Evolutionary conservation across 495 filamentous ascomycete species (phyloP), one percentile per base, ranked within the genome.

Genomic region (Delitschia confertaspora): DNA sequence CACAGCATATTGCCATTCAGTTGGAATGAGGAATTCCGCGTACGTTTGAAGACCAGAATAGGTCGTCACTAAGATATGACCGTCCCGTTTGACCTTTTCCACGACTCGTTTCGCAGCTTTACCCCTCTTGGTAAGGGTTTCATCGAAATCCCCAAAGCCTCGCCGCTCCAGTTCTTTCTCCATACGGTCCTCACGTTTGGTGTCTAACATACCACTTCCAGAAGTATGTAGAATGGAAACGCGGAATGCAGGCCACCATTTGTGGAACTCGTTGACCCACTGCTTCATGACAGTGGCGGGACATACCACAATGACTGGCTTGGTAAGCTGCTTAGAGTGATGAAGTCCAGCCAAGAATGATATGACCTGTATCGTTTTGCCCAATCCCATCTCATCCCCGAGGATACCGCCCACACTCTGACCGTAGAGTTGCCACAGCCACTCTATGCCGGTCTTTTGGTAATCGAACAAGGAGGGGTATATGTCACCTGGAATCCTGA

Each of bases 231-330:
- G 65, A 48, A 96, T 96, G 0, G 88, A 93, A 0, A 96, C 91
- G 16, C 91, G 79, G 20, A 98, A 71, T 14, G 91, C 80, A 11
- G 91, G 91, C 91, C 91, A 96, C 91, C 91, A 98, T 18, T 79
- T 76, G 61, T 96, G 91, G 53, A 98, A 95, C 56, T 98, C 91
- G 46, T 93, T 91, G 7, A 94, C 91, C 91, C 91, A 98, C 58
- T 96, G 88, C 45, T 83, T 84, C 67, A 98, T 76, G 9, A 96
- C 82, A 1, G 91, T 95, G 16, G 89, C 91, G 1, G 91, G 91
- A 41, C 85, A 85, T 8, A 95, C 86, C 20, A 98, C 74, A 47
- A 98, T 79, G 24, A 86, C 74, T 1, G 91, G 91, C 49, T 85
- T 88, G 7, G 72, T 74, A 33, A 94, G 69, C 58, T 77, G 83